These are phyloP conservation scores for Neonectria ditissima DNA, from an alignment of 2,329 filamentous ascomycete genomes.

Conservation along the genomic window DNA sequence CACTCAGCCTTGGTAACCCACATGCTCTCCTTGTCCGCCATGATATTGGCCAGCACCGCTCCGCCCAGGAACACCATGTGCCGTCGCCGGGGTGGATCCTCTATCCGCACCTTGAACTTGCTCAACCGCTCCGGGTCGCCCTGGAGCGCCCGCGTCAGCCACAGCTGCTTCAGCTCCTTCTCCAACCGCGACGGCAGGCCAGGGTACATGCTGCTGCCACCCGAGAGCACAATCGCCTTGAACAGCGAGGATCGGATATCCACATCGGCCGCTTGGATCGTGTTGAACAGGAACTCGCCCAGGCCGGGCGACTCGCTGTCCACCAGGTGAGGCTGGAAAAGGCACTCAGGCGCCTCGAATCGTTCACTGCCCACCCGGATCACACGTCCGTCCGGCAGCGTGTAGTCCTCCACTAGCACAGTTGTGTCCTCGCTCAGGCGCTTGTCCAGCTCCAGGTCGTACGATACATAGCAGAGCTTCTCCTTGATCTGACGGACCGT, in stretches of 20 bases:
- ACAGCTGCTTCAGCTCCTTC: slow-evolving; percentile 98
- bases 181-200: slow-evolving; percentile 93
- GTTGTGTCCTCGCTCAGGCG: slow-evolving; percentile 97
- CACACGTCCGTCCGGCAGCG: slow-evolving; percentile 93
- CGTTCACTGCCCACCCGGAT: slow-evolving; percentile 97
- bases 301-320: slow-evolving; percentile 98
- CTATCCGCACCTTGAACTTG: slow-evolving; percentile 99
- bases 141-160: slow-evolving; percentile 90
- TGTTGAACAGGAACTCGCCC: slow-evolving; percentile 98
- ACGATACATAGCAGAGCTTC: slow-evolving; percentile 99
- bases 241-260: slow-evolving; percentile 94
- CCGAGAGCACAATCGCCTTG: slow-evolving; percentile 96
- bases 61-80: slow-evolving; percentile 99
- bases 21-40: slow-evolving; percentile 99
- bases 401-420: slow-evolving; percentile 97
- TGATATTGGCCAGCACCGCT: slow-evolving; percentile 96
- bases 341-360: slow-evolving; percentile 96
- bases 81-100: slow-evolving; percentile 92
- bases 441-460: slow-evolving; percentile 97
- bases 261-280: slow-evolving; percentile 94
- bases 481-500: slow-evolving; percentile 99
- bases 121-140: slow-evolving; percentile 93
- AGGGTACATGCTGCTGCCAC: slow-evolving; percentile 99
- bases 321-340: slow-evolving; percentile 98
- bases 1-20: slow-evolving; percentile 98